Percentiles rank a stretch among this genome's conserved stretches.
Conservation (phyloP, 228 moss, liverwort and hornwort species). For the Sphagnum fallax region DNA sequence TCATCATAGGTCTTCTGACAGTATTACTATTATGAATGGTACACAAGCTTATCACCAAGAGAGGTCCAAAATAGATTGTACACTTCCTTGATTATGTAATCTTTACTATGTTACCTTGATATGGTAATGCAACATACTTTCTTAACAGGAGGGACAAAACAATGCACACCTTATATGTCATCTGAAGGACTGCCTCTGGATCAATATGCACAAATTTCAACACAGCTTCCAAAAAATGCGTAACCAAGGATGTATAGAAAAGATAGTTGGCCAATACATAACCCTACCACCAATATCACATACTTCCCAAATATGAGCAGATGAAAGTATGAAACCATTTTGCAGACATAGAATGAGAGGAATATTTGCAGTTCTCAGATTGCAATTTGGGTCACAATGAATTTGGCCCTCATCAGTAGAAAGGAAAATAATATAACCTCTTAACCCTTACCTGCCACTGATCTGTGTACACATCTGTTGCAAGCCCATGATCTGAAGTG, state of each 20-base stretch:
- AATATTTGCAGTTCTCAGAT: too few species aligned
- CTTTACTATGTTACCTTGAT: too few species aligned
- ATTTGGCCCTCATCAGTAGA: too few species aligned
- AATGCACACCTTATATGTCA: conserved; percentile 50
- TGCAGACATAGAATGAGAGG: background rate
- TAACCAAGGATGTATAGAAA: conserved; percentile 53
- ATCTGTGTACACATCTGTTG: conserved; percentile 28
- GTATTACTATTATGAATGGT: too few species aligned
- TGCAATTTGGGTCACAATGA: too few species aligned
- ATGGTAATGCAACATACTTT: too few species aligned
- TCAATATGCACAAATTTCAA: conserved; percentile 54
- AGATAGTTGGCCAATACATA: conserved; percentile 56
- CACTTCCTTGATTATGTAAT: too few species aligned
- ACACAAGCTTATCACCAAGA: too few species aligned
- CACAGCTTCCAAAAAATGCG: conserved; percentile 50
- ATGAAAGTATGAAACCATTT: background rate
- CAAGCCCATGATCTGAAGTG: conserved; percentile 32
- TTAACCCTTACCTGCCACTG: conserved; percentile 41
- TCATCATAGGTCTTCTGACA: too few species aligned
- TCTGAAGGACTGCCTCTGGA: conserved; percentile 54
- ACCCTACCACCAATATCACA: conserved; percentile 25
- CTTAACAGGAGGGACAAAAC: background rate
- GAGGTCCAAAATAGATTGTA: too few species aligned
- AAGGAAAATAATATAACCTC: too few species aligned
- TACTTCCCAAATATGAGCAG: background rate